A percentile compares a stretch with the other conserved stretches of the same genome.
Evolutionary conservation across 805 yeast genomes (phyloP).

Genomic region (Grigorovia yakushimaensis): DNA sequence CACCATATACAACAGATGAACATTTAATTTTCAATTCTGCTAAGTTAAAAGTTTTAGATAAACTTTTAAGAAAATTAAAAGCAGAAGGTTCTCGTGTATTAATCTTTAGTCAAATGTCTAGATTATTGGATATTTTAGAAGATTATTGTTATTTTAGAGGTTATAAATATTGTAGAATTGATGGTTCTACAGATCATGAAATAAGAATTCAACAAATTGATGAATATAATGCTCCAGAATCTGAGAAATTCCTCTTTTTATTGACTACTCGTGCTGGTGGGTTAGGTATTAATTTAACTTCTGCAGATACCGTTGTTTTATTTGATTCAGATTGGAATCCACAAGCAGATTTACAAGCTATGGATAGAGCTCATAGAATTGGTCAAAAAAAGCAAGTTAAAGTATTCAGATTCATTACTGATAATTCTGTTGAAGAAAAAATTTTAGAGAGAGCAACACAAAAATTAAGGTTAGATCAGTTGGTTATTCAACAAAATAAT

Average conservation of each 20-base stretch:
- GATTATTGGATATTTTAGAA: slow-evolving; percentile 71
- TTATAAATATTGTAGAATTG: slow-evolving; percentile 67
- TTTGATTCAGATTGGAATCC: slow-evolving; percentile 86
- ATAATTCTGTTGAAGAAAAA: slow-evolving; percentile 76
- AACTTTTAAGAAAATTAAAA: slow-evolving; percentile 48
- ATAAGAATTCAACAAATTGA: slow-evolving; percentile 71
- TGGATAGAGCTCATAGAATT: slow-evolving; percentile 85
- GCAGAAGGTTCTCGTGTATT: slow-evolving; percentile 69
- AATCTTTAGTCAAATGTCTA: slow-evolving; percentile 76
- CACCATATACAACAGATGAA: slow-evolving; percentile 79
- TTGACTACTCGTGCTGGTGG: slow-evolving; percentile 88
- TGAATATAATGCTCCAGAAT: slow-evolving; percentile 67
- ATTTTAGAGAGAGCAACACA: slow-evolving; percentile 76
- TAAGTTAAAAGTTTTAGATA: slow-evolving; percentile 63
- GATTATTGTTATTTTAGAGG: slow-evolving; percentile 67
- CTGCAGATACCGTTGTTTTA: slow-evolving; percentile 66
- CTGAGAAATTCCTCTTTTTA: slow-evolving; percentile 60
- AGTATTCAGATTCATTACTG: slow-evolving; percentile 69
- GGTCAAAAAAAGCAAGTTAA: slow-evolving; percentile 80
- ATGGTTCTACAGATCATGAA: slow-evolving; percentile 73
- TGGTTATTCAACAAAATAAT: slow-evolving; percentile 74
- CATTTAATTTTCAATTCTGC: slow-evolving; percentile 67
- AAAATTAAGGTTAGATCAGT: slow-evolving; percentile 66
- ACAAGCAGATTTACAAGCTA: slow-evolving; percentile 80
- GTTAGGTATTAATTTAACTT: slow-evolving; percentile 69